Percentiles rank a stretch among this genome's conserved stretches.
These are phyloP conservation scores for Lactarius pseudohatsudake DNA, from an alignment of 768 basidiomycete genomes.

Conservation along the genomic window DNA sequence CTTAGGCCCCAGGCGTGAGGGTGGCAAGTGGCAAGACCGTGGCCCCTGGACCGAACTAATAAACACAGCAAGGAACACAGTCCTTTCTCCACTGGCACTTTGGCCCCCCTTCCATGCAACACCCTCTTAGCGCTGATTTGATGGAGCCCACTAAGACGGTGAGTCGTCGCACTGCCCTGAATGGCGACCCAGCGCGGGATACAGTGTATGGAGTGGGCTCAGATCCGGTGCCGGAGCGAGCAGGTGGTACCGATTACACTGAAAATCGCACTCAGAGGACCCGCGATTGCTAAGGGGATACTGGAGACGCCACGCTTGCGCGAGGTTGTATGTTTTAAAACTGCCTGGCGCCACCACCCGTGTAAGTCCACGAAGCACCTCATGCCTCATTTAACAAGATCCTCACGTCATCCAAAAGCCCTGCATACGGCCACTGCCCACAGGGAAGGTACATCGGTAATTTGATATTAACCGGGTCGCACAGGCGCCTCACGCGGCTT, in stretches of 20 bases:
- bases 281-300: not conserved
- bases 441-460: too few relatives aligned
- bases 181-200: not conserved
- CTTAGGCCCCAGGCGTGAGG: not conserved
- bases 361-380: not conserved
- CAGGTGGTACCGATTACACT: not conserved
- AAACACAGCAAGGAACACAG: not conserved
- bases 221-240: not conserved
- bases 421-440: too few relatives aligned
- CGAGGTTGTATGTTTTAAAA: not conserved
- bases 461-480: not conserved
- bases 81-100: not conserved
- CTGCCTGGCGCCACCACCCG: not conserved
- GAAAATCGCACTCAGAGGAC: not conserved
- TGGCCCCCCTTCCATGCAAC: not conserved
- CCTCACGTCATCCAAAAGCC: not conserved
- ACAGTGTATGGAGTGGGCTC: not conserved
- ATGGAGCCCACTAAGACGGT: not conserved
- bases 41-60: not conserved
- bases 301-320: not conserved
- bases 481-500: not conserved
- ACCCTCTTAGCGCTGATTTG: not conserved
- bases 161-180: not conserved
- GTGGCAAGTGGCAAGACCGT: not conserved
- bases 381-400: not conserved